Evolutionary conservation across 371 early-diverging fungal genomes (phyloP).

Genomic region (Polyrhizophydium stewartii): DNA sequence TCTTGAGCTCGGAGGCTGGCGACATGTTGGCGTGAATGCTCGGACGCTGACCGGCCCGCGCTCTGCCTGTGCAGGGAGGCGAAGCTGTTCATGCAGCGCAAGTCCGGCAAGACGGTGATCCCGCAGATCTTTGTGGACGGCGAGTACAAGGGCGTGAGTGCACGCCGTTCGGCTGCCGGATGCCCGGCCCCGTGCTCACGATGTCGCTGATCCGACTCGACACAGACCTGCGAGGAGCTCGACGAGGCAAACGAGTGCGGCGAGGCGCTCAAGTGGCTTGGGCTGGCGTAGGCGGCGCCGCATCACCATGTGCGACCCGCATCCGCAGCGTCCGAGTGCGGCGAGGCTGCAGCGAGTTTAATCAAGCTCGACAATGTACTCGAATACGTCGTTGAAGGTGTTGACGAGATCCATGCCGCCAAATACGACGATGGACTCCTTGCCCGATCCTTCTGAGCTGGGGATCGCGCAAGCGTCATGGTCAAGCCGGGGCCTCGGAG

Average conservation of each 20-base stretch:
- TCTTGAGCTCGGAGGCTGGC: not conserved
- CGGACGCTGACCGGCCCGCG: too few species aligned
- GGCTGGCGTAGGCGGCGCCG: not conserved
- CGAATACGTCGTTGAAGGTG: conserved; percentile 11
- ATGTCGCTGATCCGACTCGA: not conserved
- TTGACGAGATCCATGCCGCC: conserved; percentile 21
- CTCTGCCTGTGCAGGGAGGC: conserved; percentile 39
- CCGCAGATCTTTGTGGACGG: conserved; percentile 70
- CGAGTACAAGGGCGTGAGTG: conserved; percentile 55
- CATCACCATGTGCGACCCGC: too few species aligned
- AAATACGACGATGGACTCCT: conserved; percentile 5
- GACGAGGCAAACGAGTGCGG: conserved; percentile 43
- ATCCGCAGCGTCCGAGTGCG: too few species aligned
- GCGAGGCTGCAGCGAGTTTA: too few species aligned
- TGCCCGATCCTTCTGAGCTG: not conserved
- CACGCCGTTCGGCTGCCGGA: not conserved
- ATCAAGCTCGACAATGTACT: too few species aligned
- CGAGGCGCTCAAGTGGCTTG: conserved; percentile 20
- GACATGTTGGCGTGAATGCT: too few species aligned
- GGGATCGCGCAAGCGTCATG: conserved; percentile 15
- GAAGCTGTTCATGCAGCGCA: conserved; percentile 57
- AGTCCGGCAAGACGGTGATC: conserved; percentile 49
- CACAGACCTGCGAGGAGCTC: conserved; percentile 17
- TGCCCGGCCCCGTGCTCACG: too few species aligned
- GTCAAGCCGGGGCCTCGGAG: conserved; percentile 11